A percentile compares a stretch with the other conserved stretches of the same genome.
These are phyloP conservation scores for Theileria parva DNA, from an alignment of 169 alveolate species.

Conservation along the genomic window DNA sequence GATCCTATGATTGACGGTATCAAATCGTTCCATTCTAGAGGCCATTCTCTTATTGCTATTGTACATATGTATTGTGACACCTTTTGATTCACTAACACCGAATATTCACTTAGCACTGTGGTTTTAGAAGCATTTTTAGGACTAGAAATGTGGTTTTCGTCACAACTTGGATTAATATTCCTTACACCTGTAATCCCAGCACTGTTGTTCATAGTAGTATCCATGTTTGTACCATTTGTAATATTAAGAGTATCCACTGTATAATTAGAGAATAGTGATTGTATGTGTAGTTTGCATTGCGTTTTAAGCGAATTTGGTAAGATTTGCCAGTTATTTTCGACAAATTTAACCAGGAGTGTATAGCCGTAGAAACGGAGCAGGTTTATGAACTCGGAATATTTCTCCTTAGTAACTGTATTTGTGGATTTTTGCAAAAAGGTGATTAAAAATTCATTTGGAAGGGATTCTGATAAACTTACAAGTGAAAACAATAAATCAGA, in stretches of 20 bases:
- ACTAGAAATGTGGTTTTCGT: background rate
- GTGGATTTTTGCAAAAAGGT: conserved; percentile 35
- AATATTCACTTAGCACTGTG: conserved; percentile 59
- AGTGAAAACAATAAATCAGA: conserved; percentile 44
- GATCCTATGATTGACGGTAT: conserved; percentile 53
- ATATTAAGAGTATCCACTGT: background rate
- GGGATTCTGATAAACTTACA: conserved; percentile 31
- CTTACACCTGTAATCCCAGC: conserved; percentile 1
- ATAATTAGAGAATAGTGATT: conserved; percentile 31
- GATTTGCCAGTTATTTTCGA: conserved; percentile 61
- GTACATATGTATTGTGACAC: conserved; percentile 55
- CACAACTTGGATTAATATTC: background rate
- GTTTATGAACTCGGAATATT: conserved; percentile 57
- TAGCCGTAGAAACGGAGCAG: conserved; percentile 64
- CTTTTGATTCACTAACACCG: conserved; percentile 49
- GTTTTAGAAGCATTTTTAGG: background rate
- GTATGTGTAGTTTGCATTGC: conserved; percentile 40
- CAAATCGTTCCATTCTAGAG: conserved; percentile 50
- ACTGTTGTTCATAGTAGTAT: background rate
- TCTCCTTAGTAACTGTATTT: conserved; percentile 56
- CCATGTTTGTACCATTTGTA: background rate
- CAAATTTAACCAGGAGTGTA: conserved; percentile 63
- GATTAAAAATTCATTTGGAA: conserved; percentile 44
- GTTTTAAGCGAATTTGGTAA: conserved; percentile 19
- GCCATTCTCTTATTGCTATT: conserved; percentile 65